phyloP scores from a whole-genome alignment of 257 asterid species.

The Solanum sparsipilum region DNA sequence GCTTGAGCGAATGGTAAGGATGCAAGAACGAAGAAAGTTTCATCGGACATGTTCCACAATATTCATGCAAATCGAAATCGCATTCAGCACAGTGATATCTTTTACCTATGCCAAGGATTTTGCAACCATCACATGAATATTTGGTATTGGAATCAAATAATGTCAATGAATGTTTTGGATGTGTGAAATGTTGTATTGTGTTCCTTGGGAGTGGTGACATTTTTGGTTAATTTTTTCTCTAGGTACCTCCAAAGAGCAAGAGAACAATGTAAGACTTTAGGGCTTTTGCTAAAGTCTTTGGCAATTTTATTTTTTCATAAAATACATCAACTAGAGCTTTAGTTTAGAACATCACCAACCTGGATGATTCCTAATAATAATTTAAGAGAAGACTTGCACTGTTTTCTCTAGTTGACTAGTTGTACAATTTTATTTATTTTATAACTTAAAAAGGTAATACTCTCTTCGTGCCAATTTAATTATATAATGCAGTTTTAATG shows the following conservation, averaged over 20 bases:
- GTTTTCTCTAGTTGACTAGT: background rate
- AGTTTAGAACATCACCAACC: too few species aligned
- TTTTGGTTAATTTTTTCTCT: background rate
- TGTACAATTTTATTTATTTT: background rate
- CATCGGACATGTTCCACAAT: conserved; percentile 36
- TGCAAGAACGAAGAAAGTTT: conserved; percentile 7
- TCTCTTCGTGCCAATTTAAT: background rate
- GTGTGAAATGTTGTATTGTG: conserved; percentile 24
- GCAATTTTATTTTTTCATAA: background rate
- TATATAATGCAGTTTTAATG: too few species aligned
- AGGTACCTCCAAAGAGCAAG: background rate
- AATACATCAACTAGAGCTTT: background rate
- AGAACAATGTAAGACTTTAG: background rate
- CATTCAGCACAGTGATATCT: conserved; percentile 29
- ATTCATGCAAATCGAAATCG: conserved; percentile 37
- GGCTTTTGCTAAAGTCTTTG: background rate
- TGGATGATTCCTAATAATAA: background rate
- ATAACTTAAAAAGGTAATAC: background rate
- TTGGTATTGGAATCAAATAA: background rate
- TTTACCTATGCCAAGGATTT: conserved; percentile 27
- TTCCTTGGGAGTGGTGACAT: conserved; percentile 19
- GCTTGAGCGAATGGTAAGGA: conserved; percentile 5
- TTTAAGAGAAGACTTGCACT: background rate
- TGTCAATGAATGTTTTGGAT: conserved; percentile 19
- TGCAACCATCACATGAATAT: conserved; percentile 32